A percentile compares a stretch with the other conserved stretches of the same genome.
Conservation (phyloP, 2,329 filamentous ascomycete genomes). For the Xenosphaeropsis pyriputrescens region DNA sequence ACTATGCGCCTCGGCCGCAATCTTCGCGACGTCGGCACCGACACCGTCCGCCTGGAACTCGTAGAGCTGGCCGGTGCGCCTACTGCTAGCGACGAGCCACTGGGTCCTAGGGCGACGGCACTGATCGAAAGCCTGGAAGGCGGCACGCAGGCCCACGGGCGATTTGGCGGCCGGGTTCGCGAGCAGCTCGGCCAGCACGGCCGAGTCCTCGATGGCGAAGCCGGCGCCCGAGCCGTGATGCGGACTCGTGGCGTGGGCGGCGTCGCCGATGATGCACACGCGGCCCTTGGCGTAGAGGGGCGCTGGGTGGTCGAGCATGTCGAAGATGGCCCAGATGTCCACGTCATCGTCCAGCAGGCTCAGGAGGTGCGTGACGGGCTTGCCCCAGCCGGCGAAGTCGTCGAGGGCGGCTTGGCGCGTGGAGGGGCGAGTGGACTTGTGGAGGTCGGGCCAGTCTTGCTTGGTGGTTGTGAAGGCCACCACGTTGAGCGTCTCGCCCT, state of each 20-base stretch:
- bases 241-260: slow-evolving; percentile 46
- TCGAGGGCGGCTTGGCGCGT: slow-evolving; percentile 20
- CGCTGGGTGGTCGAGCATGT: slow-evolving; percentile 29
- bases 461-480: slow-evolving; percentile 11
- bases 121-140: slow-evolving; percentile 34
- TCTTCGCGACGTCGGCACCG: slow-evolving; percentile 18
- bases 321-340: slow-evolving; percentile 30
- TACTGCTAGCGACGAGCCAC: slow-evolving; percentile 15
- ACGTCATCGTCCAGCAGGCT: slow-evolving; percentile 27
- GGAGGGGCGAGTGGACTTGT: slow-evolving; percentile 11
- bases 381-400: slow-evolving; percentile 23
- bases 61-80: slow-evolving; percentile 20
- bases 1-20: no score
- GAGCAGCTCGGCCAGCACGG: slow-evolving; percentile 28
- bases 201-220: slow-evolving; percentile 38
- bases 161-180: slow-evolving; percentile 19
- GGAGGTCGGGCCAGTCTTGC: neutral
- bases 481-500: slow-evolving; percentile 40
- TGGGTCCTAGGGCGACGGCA: slow-evolving; percentile 23
- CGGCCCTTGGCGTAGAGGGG: slow-evolving; percentile 25
- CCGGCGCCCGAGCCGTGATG: slow-evolving; percentile 43
- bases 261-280: slow-evolving; percentile 40
- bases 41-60: slow-evolving; percentile 25
- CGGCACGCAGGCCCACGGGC: slow-evolving; percentile 22
- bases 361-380: slow-evolving; percentile 19